Percentiles rank a stretch among this genome's conserved stretches.
phyloP scores from a whole-genome alignment of 352 stramenopile genomes.

The Achlya hypogyna region DNA sequence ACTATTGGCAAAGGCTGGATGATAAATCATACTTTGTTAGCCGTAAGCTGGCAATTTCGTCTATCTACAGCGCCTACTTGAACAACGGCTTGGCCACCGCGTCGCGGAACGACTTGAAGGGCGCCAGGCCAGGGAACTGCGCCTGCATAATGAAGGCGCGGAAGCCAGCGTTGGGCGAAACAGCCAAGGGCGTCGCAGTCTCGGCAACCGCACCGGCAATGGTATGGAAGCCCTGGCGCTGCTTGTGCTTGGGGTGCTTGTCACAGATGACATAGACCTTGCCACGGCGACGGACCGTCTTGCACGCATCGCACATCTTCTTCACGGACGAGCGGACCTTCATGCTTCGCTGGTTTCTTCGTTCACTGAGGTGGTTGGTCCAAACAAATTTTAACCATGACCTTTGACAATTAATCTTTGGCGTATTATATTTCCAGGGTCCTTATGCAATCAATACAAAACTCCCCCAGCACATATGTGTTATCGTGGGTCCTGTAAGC shows the following conservation, averaged over 20 bases:
- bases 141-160: slow-evolving; percentile 89
- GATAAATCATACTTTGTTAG: neutral
- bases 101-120: slow-evolving; percentile 73
- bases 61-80: slow-evolving; percentile 10
- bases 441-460: neutral
- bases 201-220: slow-evolving; percentile 26
- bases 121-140: slow-evolving; percentile 81
- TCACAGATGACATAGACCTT: slow-evolving; percentile 89
- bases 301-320: slow-evolving; percentile 88
- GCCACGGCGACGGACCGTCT: slow-evolving; percentile 75
- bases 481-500: too few relatives aligned
- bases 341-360: slow-evolving; percentile 33
- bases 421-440: neutral
- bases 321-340: slow-evolving; percentile 88
- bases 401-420: neutral
- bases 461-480: too few relatives aligned
- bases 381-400: neutral
- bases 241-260: slow-evolving; percentile 88
- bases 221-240: slow-evolving; percentile 88
- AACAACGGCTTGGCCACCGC: slow-evolving; percentile 24
- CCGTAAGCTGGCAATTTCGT: neutral
- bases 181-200: slow-evolving; percentile 25
- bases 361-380: neutral
- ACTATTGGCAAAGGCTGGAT: neutral
- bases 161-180: slow-evolving; percentile 89